Evolutionary conservation across 345 rosid genomes (phyloP), one percentile per base, ranked within the genome.

Genomic region (Stellera chamaejasme): DNA sequence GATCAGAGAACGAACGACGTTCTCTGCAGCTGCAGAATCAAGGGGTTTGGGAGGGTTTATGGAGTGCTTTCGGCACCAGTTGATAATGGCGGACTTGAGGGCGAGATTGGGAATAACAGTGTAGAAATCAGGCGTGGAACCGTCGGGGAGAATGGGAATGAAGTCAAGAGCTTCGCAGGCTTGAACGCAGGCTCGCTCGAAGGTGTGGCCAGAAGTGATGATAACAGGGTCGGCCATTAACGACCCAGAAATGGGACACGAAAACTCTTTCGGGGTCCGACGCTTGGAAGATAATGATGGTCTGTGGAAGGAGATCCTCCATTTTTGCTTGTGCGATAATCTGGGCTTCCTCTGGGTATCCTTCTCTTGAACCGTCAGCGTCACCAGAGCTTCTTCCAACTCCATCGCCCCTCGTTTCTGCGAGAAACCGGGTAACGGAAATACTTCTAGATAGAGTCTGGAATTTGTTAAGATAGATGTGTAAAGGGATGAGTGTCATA

Each of bases 141-240:
- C 72, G 54, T 69, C 73, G 0, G 2, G 25, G 3, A 76, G 55
- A 39, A 44, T 48, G 2, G 97, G 96, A 0, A 60, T 58, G 58
- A 81, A 84, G 5, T 72, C 77, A 8, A 83, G 60, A 53, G 72
- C 64, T 59, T 78, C 82, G 45, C 91, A 89, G 62, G 86, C 91
- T 16, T 77, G 63, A 45, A 81, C 83, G 36, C 83, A 81, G 41
- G 69, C 73, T 45, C 90, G 71, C 27, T 93, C 99, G 52, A 82
- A 93, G 27, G 90, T 75, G 72, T 93, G 97, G 23, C 99, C 99
- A 2, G 97, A 93, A 44, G 96, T 73, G 67, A 93, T 94, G 12
- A 93, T 84, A 11, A 89, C 81, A 3, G 99, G 97, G 19, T 87
- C 99, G 0, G 75, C 73, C 99, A 93, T 93, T 63, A 89, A 63